phyloP scores from a whole-genome alignment of 2,329 filamentous ascomycete species.

The Aspergillus sergii region DNA sequence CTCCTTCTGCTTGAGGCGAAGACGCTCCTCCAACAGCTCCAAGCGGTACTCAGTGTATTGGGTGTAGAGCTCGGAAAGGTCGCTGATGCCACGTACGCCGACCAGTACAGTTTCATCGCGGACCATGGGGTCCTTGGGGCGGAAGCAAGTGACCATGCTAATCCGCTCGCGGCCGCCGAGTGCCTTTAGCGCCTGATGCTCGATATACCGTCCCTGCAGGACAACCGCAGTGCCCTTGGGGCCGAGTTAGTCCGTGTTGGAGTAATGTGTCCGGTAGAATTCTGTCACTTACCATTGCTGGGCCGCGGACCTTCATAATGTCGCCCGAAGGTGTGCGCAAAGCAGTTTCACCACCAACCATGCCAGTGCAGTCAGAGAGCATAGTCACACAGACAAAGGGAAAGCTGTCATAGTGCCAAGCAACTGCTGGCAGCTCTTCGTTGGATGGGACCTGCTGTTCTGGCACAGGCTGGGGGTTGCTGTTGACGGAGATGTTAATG shows the following conservation, averaged over 20 bases:
- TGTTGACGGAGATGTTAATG: conserved; percentile 56
- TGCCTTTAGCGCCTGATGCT: conserved; percentile 1
- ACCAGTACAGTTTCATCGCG: neutral
- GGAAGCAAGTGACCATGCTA: conserved; percentile 4
- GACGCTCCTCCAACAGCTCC: neutral
- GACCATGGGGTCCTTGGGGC: neutral
- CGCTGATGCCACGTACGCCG: neutral
- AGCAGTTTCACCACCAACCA: conserved; percentile 63
- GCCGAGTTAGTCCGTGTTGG: neutral
- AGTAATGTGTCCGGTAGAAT: neutral
- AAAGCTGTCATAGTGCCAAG: conserved; percentile 55
- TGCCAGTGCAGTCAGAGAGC: conserved; percentile 62
- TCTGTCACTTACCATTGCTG: neutral
- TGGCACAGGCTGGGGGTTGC: neutral
- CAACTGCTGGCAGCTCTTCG: neutral
- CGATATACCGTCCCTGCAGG: conserved; percentile 9
- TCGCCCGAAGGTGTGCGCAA: neutral
- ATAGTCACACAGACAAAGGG: conserved; percentile 68
- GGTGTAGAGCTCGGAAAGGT: neutral
- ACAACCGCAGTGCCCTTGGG: conserved; percentile 6
- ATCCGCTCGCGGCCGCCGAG: conserved; percentile 4
- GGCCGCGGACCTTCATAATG: conserved; percentile 4
- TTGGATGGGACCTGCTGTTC: neutral
- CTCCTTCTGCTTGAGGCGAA: neutral
- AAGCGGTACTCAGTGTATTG: neutral